These are phyloP conservation scores for Gynochthodes officinalis DNA, from an alignment of 257 asterid species.

Conservation along the genomic window DNA sequence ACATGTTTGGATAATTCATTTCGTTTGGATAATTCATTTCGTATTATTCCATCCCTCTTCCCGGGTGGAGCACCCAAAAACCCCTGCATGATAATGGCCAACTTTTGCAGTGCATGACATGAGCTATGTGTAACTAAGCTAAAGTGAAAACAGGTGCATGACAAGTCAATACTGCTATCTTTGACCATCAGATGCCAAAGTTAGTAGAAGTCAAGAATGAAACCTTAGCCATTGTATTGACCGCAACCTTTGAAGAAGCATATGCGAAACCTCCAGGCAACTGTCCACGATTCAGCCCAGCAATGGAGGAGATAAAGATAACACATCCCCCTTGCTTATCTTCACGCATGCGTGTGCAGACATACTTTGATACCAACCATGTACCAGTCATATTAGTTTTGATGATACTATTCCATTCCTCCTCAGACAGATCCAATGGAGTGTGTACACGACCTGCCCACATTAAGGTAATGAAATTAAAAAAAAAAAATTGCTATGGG, in stretches of 20 bases:
- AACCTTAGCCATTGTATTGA: constrained; percentile 27
- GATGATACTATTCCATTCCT: constrained; percentile 22
- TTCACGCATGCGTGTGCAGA: constrained; percentile 22
- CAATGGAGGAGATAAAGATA: constrained; percentile 27
- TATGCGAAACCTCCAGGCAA: constrained; percentile 28
- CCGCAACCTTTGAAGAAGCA: constrained; percentile 17
- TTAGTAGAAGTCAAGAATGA: background rate
- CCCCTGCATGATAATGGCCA: background rate
- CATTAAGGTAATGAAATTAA: background rate
- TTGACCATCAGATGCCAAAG: background rate
- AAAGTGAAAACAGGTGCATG: background rate
- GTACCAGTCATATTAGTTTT: constrained; percentile 25
- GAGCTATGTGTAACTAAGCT: background rate
- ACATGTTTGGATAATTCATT: too few relatives aligned
- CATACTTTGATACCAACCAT: constrained; percentile 32
- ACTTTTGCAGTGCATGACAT: background rate
- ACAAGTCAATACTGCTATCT: background rate
- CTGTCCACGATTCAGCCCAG: constrained; percentile 22
- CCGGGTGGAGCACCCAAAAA: background rate
- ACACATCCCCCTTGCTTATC: constrained; percentile 25
- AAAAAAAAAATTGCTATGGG: background rate
- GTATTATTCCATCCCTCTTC: background rate
- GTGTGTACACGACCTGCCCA: background rate
- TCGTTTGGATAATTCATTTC: too few relatives aligned
- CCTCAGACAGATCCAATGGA: constrained; percentile 26